Evolutionary conservation across 495 filamentous ascomycete genomes (phyloP).

Genomic region (Aspergillus affinis): DNA sequence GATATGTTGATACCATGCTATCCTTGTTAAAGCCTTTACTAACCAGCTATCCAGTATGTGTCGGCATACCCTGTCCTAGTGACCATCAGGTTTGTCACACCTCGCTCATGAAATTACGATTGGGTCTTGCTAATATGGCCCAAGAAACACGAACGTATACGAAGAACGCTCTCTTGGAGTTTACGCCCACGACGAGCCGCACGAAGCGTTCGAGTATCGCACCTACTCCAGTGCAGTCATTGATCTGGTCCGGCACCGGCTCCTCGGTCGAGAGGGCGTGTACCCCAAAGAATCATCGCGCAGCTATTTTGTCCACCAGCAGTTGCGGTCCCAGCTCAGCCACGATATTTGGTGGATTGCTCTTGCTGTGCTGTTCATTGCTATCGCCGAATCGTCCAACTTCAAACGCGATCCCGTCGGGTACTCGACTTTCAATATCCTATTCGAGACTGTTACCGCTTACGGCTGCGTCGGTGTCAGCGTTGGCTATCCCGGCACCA

Average conservation of each 20-base stretch:
- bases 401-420: constrained; percentile 65
- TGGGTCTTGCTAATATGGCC: constrained; percentile 21
- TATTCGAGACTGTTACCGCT: constrained; percentile 80
- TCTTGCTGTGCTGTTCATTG: constrained; percentile 69
- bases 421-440: constrained; percentile 79
- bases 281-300: constrained; percentile 35
- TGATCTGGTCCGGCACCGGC: constrained; percentile 26
- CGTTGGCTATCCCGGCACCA: constrained; percentile 64
- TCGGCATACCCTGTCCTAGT: constrained; percentile 58
- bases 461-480: constrained; percentile 87
- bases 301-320: constrained; percentile 57
- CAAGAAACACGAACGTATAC: constrained; percentile 69
- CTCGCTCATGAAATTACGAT: neutral
- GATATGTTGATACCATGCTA: neutral
- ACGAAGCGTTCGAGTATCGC: constrained; percentile 17
- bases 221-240: constrained; percentile 23
- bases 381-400: constrained; percentile 67
- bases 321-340: constrained; percentile 76
- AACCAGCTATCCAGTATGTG: constrained; percentile 51
- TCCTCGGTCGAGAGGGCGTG: constrained; percentile 28
- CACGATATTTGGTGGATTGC: constrained; percentile 89
- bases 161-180: constrained; percentile 73
- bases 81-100: constrained; percentile 48
- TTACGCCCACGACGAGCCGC: constrained; percentile 46
- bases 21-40: neutral